Percentiles rank a stretch among this genome's conserved stretches.
phyloP scores from a whole-genome alignment of 257 asterid genomes.

The Catharanthus roseus region DNA sequence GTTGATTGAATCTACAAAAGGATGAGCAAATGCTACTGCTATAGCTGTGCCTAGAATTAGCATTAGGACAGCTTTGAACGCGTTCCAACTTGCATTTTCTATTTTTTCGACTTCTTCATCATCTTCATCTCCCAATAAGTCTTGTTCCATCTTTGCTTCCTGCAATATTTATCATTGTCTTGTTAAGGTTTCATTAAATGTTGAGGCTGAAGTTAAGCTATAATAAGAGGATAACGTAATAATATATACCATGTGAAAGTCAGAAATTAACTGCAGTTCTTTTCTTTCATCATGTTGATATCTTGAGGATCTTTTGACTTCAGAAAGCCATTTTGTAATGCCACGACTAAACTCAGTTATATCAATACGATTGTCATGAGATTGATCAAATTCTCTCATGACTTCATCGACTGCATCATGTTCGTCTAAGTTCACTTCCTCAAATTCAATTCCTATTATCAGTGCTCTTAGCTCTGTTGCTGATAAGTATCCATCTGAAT shows the following conservation, averaged over 20 bases:
- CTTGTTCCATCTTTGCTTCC: constrained; percentile 15
- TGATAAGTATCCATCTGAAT: constrained; percentile 19
- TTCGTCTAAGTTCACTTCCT: constrained; percentile 20
- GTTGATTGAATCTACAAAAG: constrained; percentile 8
- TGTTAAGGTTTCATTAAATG: background rate
- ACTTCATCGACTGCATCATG: constrained; percentile 30
- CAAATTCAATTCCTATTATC: constrained; percentile 24
- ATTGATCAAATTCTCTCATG: constrained; percentile 34
- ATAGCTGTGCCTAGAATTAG: constrained; percentile 8
- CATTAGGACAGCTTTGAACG: constrained; percentile 4
- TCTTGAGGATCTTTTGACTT: constrained; percentile 28
- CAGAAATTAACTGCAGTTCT: constrained; percentile 6
- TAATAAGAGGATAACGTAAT: background rate
- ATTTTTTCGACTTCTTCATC: constrained; percentile 16
- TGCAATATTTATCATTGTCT: background rate
- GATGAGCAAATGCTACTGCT: constrained; percentile 21
- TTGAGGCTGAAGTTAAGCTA: background rate
- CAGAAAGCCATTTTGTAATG: constrained; percentile 36
- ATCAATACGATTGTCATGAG: constrained; percentile 23
- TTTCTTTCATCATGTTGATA: constrained; percentile 15
- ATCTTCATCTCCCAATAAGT: constrained; percentile 13
- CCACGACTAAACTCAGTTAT: constrained; percentile 38
- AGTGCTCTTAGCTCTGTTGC: constrained; percentile 33
- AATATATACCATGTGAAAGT: constrained; percentile 14
- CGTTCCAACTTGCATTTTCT: constrained; percentile 8